These are phyloP conservation scores for Colletotrichum cereale DNA, from an alignment of 2,329 filamentous ascomycete species.

Conservation along the genomic window DNA sequence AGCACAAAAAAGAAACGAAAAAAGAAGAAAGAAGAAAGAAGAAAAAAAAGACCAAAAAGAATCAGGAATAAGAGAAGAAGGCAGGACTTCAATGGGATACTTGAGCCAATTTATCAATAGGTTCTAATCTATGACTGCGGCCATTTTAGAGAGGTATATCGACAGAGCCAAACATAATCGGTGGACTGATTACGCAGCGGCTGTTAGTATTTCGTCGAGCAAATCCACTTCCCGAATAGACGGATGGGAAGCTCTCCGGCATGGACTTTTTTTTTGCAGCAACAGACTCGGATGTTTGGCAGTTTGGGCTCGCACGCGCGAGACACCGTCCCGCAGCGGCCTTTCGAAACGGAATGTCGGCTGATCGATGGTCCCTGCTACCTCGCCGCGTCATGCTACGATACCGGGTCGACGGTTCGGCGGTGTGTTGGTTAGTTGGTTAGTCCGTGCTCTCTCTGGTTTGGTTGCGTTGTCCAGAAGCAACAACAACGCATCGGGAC, in stretches of 20 bases:
- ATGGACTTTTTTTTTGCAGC: background rate
- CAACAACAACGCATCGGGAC: background rate
- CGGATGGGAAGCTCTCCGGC: background rate
- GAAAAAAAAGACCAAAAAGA: too few species aligned
- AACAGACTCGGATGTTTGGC: conserved; percentile 1
- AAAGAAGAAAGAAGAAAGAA: too few species aligned
- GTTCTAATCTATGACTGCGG: background rate
- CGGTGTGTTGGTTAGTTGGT: background rate
- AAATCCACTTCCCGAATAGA: background rate
- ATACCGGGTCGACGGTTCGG: background rate
- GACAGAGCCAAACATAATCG: background rate
- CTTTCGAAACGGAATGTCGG: background rate
- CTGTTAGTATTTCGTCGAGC: background rate
- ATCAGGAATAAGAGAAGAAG: too few species aligned
- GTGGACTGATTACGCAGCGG: background rate
- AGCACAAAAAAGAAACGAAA: too few species aligned
- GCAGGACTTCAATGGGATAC: too few species aligned
- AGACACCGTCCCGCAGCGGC: background rate
- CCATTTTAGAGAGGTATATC: background rate
- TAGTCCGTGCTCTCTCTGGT: background rate
- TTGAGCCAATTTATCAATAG: background rate
- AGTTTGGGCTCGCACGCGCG: conserved; percentile 1
- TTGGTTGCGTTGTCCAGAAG: background rate
- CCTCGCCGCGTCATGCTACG: conserved; percentile 8
- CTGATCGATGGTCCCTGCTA: conserved; percentile 9